Evolutionary conservation across 1,284 basidiomycete genomes (phyloP).

Genomic region (Ceratobasidium theobromae): DNA sequence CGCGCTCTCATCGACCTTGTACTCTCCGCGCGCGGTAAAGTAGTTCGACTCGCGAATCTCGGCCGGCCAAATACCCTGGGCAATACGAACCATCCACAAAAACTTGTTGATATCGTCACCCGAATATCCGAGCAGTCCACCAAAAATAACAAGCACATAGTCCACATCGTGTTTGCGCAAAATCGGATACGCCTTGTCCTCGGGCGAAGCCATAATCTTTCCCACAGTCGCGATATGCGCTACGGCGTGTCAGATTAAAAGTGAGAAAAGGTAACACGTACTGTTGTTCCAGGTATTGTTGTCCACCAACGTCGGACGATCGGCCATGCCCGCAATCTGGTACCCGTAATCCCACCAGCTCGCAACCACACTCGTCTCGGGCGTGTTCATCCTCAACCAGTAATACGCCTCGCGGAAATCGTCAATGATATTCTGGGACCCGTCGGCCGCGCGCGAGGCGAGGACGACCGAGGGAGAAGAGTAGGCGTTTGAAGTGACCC

Average conservation of each 20-base stretch:
- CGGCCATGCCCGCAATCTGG: slow-evolving; percentile 98
- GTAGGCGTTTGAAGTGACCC: slow-evolving; percentile 93
- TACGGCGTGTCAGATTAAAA: slow-evolving; percentile 40
- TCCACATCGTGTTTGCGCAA: slow-evolving; percentile 97
- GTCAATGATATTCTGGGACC: slow-evolving; percentile 93
- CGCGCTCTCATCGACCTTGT: slow-evolving; percentile 87
- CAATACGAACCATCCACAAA: slow-evolving; percentile 97
- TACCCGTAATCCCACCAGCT: slow-evolving; percentile 99
- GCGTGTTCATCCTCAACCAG: slow-evolving; percentile 96
- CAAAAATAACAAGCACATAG: slow-evolving; percentile 97
- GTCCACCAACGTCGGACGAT: slow-evolving; percentile 95
- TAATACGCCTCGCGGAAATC: slow-evolving; percentile 99
- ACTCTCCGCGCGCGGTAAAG: slow-evolving; percentile 94
- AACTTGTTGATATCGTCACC: slow-evolving; percentile 99
- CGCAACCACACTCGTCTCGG: slow-evolving; percentile 91
- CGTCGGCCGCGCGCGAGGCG: slow-evolving; percentile 78
- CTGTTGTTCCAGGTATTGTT: slow-evolving; percentile 99
- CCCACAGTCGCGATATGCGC: slow-evolving; percentile 96
- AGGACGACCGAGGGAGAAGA: slow-evolving; percentile 98
- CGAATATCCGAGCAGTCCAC: slow-evolving; percentile 93
- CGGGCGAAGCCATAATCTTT: slow-evolving; percentile 92
- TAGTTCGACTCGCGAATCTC: slow-evolving; percentile 94
- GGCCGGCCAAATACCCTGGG: slow-evolving; percentile 98
- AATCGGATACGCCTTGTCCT: slow-evolving; percentile 97
- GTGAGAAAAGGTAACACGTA: slow-evolving; percentile 47